These are phyloP conservation scores for Phytophthora sansomeana DNA, from an alignment of 352 stramenopile genomes.

Conservation along the genomic window DNA sequence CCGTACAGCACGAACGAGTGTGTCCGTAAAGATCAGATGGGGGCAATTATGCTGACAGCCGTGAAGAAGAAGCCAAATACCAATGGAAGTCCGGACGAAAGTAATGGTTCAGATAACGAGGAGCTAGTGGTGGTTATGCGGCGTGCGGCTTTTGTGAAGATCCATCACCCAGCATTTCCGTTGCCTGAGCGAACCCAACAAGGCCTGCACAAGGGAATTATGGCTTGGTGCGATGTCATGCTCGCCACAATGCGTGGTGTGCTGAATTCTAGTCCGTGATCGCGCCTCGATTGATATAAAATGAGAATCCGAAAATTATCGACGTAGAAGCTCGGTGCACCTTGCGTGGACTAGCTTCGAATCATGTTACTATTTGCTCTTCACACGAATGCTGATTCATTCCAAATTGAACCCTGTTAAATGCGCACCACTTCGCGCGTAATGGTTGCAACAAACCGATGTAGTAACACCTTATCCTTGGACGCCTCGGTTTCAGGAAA, in stretches of 20 bases:
- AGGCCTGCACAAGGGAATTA: conserved; percentile 16
- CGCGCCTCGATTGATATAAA: too few relatives aligned
- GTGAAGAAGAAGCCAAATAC: not conserved
- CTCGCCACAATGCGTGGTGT: conserved; percentile 10
- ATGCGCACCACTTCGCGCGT: too few relatives aligned
- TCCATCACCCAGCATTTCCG: conserved; percentile 11
- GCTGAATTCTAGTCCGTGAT: conserved; percentile 12
- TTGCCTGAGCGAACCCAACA: conserved; percentile 9
- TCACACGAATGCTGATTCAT: too few relatives aligned
- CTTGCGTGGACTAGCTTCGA: too few relatives aligned
- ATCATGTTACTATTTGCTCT: too few relatives aligned
- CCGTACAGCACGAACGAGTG: conserved; percentile 25
- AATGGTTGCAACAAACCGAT: too few relatives aligned
- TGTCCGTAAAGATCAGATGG: conserved; percentile 27
- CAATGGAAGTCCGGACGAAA: not conserved
- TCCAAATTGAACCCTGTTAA: too few relatives aligned
- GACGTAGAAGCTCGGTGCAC: too few relatives aligned
- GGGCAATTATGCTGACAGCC: conserved; percentile 15
- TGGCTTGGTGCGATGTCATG: conserved; percentile 22
- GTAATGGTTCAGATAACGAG: not conserved
- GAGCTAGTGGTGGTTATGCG: conserved; percentile 28
- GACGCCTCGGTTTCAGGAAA: too few relatives aligned
- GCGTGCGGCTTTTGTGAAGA: conserved; percentile 21
- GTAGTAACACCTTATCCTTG: too few relatives aligned
- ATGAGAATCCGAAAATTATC: too few relatives aligned